A percentile compares a stretch with the other conserved stretches of the same genome.
phyloP scores from a whole-genome alignment of 306 rosid species.

The Glycine latifolia region DNA sequence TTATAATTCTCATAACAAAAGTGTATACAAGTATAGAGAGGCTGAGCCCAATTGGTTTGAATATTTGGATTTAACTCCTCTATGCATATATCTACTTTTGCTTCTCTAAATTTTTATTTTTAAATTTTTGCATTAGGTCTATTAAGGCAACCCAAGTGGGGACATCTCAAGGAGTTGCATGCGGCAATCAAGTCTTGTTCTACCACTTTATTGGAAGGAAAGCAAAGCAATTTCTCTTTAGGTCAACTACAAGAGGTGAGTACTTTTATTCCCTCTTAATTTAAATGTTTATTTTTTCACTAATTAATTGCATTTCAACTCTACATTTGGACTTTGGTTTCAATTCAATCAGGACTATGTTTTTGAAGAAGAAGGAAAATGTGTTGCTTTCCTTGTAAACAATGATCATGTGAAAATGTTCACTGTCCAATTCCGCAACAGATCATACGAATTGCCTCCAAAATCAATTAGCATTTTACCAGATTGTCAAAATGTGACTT shows the following conservation, averaged over 20 bases:
- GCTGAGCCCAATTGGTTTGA: no score
- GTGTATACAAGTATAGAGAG: no score
- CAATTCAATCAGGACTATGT: slow-evolving; percentile 54
- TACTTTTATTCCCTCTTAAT: background rate
- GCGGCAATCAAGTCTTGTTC: slow-evolving; percentile 63
- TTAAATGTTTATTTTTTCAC: background rate
- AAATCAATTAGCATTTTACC: slow-evolving; percentile 64
- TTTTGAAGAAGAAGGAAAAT: slow-evolving; percentile 59
- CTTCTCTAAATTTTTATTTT: background rate
- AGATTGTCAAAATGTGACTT: slow-evolving; percentile 64
- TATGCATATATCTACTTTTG: no score
- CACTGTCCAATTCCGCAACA: slow-evolving; percentile 57
- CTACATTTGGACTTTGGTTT: background rate
- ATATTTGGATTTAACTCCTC: no score
- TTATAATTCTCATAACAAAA: no score
- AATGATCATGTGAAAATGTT: slow-evolving; percentile 38
- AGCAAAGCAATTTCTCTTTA: slow-evolving; percentile 53
- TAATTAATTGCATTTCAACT: background rate
- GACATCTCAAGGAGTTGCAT: slow-evolving; percentile 69
- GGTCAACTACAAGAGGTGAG: slow-evolving; percentile 61
- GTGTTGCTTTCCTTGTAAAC: slow-evolving; percentile 68
- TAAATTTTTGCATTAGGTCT: slow-evolving; percentile 48
- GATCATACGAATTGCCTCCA: slow-evolving; percentile 52
- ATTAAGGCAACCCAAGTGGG: slow-evolving; percentile 74
- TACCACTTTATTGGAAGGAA: slow-evolving; percentile 60